Conservation (phyloP, 1,284 basidiomycete genomes). For the Irpex rosettiformis region DNA sequence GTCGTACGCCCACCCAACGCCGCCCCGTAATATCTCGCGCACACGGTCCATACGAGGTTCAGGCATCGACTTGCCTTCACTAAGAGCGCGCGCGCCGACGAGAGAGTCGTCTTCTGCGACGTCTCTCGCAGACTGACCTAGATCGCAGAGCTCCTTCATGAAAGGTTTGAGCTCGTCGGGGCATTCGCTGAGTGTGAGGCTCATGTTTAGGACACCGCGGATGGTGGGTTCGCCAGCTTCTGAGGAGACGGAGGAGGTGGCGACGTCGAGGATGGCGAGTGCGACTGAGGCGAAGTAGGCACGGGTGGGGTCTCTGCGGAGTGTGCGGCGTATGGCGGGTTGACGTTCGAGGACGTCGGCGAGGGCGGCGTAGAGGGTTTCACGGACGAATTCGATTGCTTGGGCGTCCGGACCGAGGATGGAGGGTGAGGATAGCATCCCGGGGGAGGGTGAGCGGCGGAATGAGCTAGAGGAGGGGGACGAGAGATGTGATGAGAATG, state of each 20-base stretch:
- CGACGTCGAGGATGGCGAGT: slow-evolving; percentile 68
- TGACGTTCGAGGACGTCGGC: slow-evolving; percentile 60
- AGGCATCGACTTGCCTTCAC: slow-evolving; percentile 41
- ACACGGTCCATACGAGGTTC: slow-evolving; percentile 61
- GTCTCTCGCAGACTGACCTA: slow-evolving; percentile 47
- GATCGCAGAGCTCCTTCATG: slow-evolving; percentile 61
- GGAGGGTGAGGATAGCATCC: slow-evolving; percentile 33
- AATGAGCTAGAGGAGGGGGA: slow-evolving; percentile 15
- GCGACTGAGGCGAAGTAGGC: slow-evolving; percentile 77
- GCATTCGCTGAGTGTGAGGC: slow-evolving; percentile 51
- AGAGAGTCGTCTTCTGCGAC: slow-evolving; percentile 58
- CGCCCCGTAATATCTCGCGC: slow-evolving; percentile 52
- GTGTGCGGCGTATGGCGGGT: slow-evolving; percentile 47
- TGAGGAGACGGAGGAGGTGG: slow-evolving; percentile 39
- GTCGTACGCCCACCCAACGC: slow-evolving; percentile 38
- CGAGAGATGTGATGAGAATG: slow-evolving; percentile 24
- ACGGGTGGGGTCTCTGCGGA: slow-evolving; percentile 59
- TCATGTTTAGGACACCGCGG: slow-evolving; percentile 53
- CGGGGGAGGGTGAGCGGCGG: slow-evolving; percentile 5
- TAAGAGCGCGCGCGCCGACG: slow-evolving; percentile 45
- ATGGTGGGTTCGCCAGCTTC: slow-evolving; percentile 41
- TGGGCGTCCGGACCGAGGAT: slow-evolving; percentile 54
- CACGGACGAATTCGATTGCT: slow-evolving; percentile 71
- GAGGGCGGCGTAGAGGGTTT: slow-evolving; percentile 77
- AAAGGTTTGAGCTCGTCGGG: slow-evolving; percentile 58